A percentile compares a stretch with the other conserved stretches of the same genome.
Evolutionary conservation across 2,329 filamentous ascomycete species (phyloP).

Genomic region (Sordariomycetes sp.): DNA sequence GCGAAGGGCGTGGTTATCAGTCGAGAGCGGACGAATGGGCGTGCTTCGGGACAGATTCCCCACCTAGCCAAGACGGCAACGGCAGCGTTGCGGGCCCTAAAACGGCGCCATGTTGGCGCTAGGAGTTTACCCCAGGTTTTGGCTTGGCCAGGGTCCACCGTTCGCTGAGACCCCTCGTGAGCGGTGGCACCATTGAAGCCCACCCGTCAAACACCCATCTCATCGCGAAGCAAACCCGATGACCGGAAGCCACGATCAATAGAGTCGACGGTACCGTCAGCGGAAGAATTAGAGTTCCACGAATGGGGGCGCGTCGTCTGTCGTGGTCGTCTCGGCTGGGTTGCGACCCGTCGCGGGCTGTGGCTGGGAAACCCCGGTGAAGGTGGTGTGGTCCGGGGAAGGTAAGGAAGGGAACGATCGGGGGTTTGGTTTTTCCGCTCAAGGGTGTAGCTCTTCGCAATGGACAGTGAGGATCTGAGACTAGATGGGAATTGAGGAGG

Average conservation of each 20-base stretch:
- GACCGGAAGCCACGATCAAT: not conserved
- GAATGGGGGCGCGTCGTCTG: not conserved
- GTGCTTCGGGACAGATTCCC: no score
- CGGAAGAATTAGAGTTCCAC: not conserved
- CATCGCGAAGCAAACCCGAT: not conserved
- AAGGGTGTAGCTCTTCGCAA: not conserved
- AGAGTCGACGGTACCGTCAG: not conserved
- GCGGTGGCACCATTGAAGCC: no score
- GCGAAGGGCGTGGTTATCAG: no score
- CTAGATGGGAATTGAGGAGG: no score
- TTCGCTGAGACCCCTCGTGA: no score
- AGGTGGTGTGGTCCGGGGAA: not conserved
- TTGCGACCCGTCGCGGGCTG: not conserved
- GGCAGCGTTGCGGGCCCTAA: no score
- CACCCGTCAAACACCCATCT: not conserved
- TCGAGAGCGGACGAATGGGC: no score
- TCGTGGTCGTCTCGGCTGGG: not conserved
- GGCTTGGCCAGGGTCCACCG: no score
- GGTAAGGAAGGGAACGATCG: not conserved
- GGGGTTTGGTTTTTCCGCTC: not conserved
- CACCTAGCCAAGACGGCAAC: no score
- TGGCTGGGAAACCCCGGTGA: not conserved
- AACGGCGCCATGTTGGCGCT: no score
- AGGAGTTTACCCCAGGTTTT: no score
- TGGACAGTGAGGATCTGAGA: not conserved